Percentiles rank a stretch among this genome's conserved stretches.
phyloP scores from a whole-genome alignment of 768 basidiomycete species.

The Mycena albidolilacea region DNA sequence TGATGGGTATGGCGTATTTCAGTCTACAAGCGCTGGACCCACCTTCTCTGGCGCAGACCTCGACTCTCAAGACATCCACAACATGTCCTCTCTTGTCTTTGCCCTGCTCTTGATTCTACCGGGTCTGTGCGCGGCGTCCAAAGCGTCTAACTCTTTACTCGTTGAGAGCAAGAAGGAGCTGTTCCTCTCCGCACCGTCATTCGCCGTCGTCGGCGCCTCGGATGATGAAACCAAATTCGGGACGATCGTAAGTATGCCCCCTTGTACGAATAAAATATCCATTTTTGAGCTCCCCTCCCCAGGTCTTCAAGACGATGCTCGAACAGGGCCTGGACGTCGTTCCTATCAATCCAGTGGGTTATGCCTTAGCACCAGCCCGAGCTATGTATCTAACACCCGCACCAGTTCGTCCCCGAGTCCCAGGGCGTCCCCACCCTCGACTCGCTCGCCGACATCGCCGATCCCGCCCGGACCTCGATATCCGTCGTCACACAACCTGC shows the following conservation, averaged over 20 bases:
- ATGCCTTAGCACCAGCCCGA: background rate
- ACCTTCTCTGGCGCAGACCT: background rate
- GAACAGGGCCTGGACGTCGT: constrained; percentile 59
- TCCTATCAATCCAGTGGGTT: constrained; percentile 65
- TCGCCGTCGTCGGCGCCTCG: constrained; percentile 72
- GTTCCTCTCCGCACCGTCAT: constrained; percentile 64
- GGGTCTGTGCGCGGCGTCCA: background rate
- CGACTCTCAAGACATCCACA: background rate
- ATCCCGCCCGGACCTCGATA: constrained; percentile 64
- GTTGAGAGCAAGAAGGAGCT: constrained; percentile 25
- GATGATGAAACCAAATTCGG: constrained; percentile 63
- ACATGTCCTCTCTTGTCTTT: constrained; percentile 4
- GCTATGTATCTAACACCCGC: background rate
- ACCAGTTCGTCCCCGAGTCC: constrained; percentile 47
- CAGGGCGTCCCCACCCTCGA: constrained; percentile 60
- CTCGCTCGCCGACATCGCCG: constrained; percentile 57
- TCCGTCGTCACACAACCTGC: constrained; percentile 70
- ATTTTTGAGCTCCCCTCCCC: background rate
- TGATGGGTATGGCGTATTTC: constrained; percentile 13
- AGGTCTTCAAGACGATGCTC: constrained; percentile 71
- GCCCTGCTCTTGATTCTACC: background rate
- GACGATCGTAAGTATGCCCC: constrained; percentile 29
- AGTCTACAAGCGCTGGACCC: constrained; percentile 6
- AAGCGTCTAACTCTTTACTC: background rate
- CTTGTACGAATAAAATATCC: background rate